Percentiles rank a stretch among this genome's conserved stretches.
phyloP scores from a whole-genome alignment of 2,329 filamentous ascomycete species.

The Penicillium sp. region DNA sequence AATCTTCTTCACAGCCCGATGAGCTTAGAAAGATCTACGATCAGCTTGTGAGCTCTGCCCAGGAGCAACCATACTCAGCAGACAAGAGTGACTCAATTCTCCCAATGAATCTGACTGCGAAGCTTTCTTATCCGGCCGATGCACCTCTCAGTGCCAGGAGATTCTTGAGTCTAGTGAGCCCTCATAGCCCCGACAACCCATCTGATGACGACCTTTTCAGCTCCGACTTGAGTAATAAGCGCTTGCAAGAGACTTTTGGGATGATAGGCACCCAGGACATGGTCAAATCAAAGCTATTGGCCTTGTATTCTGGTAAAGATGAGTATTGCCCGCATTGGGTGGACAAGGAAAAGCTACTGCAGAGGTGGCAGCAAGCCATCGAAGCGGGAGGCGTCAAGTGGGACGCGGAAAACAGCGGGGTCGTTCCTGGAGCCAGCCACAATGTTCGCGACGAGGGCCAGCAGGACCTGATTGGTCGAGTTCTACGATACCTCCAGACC shows the following conservation, averaged over 20 bases:
- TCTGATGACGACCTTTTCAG: slow-evolving; percentile 87
- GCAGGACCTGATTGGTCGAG: slow-evolving; percentile 37
- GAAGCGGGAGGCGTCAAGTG: slow-evolving; percentile 42
- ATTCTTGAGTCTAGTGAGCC: slow-evolving; percentile 57
- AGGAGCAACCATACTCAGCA: slow-evolving; percentile 23
- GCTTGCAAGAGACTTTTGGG: slow-evolving; percentile 65
- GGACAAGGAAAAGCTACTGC: slow-evolving; percentile 45
- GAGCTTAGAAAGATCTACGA: slow-evolving; percentile 30
- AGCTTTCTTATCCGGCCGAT: slow-evolving; percentile 30
- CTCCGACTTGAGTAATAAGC: slow-evolving; percentile 64
- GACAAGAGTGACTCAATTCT: slow-evolving; percentile 30
- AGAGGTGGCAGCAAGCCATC: slow-evolving; percentile 43
- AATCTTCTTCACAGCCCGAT: slow-evolving; percentile 12
- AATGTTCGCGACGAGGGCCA: slow-evolving; percentile 50
- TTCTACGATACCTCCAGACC: slow-evolving; percentile 33
- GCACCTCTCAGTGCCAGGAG: slow-evolving; percentile 55
- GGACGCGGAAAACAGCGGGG: slow-evolving; percentile 49
- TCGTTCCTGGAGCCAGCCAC: slow-evolving; percentile 50
- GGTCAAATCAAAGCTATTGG: slow-evolving; percentile 40
- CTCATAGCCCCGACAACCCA: slow-evolving; percentile 51
- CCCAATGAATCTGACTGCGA: slow-evolving; percentile 34
- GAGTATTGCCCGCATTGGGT: slow-evolving; percentile 45
- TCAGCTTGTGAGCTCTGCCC: slow-evolving; percentile 36
- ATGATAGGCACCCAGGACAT: slow-evolving; percentile 39
- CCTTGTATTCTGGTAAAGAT: slow-evolving; percentile 48